These are phyloP conservation scores for Colletotrichum abscissum DNA, from an alignment of 2,329 filamentous ascomycete genomes.

Conservation along the genomic window DNA sequence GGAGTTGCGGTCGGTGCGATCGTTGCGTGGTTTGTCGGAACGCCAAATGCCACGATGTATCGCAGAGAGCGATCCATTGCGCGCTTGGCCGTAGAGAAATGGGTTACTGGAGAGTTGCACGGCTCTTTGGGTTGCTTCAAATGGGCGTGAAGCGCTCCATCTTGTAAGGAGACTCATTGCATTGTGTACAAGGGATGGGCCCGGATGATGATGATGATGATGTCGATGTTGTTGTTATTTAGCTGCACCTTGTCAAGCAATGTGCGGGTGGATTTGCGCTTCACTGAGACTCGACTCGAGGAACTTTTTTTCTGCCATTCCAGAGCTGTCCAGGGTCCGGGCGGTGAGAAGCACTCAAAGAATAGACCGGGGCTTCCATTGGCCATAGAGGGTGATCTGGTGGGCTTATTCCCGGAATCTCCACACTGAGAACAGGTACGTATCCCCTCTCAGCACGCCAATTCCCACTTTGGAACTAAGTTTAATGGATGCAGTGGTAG, in stretches of 20 bases:
- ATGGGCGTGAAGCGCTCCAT: constrained; percentile 25
- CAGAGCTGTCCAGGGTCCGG: not conserved
- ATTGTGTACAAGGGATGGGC: constrained; percentile 17
- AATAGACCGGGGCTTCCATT: not conserved
- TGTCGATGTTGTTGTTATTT: not conserved
- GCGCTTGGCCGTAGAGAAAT: constrained; percentile 11
- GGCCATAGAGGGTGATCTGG: not conserved
- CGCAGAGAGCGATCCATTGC: constrained; percentile 63
- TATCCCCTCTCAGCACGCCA: not conserved
- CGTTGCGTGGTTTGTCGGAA: constrained; percentile 47
- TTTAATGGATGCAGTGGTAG: not conserved
- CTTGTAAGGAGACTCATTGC: constrained; percentile 36
- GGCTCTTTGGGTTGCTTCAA: not conserved
- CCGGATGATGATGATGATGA: not conserved
- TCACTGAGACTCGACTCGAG: not conserved
- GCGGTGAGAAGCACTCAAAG: constrained; percentile 18
- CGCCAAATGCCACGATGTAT: constrained; percentile 74
- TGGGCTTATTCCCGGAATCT: not conserved
- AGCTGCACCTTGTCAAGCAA: not conserved
- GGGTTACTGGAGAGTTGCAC: not conserved
- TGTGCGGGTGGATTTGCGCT: not conserved
- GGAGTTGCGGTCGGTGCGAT: not conserved
- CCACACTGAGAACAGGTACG: not conserved
- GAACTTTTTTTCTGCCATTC: constrained; percentile 35
- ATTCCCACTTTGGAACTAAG: not conserved